Evolutionary conservation across 768 basidiomycete species (phyloP), one percentile per base, ranked within the genome.

Genomic region (Boletus sp.): DNA sequence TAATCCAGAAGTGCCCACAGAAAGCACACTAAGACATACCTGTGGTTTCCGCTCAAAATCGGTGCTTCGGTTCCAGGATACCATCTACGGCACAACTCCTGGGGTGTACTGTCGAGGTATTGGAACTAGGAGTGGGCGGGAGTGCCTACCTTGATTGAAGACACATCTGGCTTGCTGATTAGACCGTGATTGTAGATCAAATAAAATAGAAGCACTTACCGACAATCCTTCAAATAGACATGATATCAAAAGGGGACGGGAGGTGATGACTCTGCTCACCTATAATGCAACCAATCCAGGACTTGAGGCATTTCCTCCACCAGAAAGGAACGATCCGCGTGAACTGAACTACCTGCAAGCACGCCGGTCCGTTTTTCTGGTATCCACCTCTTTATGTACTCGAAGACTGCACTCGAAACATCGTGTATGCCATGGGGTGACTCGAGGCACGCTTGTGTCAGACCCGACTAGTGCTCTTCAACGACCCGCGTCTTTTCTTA

Each of bases 311-410:
- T 94, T 50, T 89, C 81, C 64, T 83, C 82, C 4, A 74, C 75
- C 27, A 93, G 74, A 66, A 93, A 93, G 4, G 74, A 70, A 50
- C 81, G 78, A 70, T 97, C 93, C 1, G 82, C 83, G 65, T 97
- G 91, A 3, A 96, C 89, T 11, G 90, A 88, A 64, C 80, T 95
- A 14, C 94, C 94, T 6, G 94, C 91, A n/a, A 93, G 79, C 8
- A 91, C 78, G 2, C 80, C 91, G 7, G 71, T 74, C 35, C 77
- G 73, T 54, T 75, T 74, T 15, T 77, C 68, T 13, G 94, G 93
- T 34, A 97, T 76, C 91, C 93, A 93, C 65, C 79, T 83, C 72
- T 88, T 84, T 66, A 98, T 83, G 67, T 98, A 97, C 2, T 74
- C 72, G 19, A 93, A 72, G 4, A 95, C 85, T 19, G 77, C 68